Percentiles rank a stretch among this genome's conserved stretches.
Conservation (phyloP, 139 green algal genomes). For the Prasinococcaceae sp. region DNA sequence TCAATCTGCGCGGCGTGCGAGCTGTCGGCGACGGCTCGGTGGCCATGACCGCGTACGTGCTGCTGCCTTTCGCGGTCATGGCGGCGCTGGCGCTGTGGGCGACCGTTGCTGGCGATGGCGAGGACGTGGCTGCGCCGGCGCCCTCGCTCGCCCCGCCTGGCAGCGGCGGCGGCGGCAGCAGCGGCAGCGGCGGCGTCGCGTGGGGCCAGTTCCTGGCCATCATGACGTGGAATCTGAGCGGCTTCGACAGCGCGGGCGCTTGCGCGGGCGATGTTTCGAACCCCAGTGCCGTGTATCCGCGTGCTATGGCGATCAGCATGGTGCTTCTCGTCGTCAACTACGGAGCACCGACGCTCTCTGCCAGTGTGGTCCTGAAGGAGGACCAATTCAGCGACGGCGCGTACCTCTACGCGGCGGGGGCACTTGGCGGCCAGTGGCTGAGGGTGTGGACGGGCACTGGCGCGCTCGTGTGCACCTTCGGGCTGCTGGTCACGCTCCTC, state of each 20-base stretch:
- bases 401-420: background rate
- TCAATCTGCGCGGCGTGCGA: background rate
- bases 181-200: no score
- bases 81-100: background rate
- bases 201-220: slow-evolving; percentile 4
- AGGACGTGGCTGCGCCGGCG: background rate
- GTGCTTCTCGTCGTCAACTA: slow-evolving; percentile 1
- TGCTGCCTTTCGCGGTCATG: slow-evolving; percentile 4
- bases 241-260: slow-evolving; percentile 8
- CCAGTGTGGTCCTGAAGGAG: background rate
- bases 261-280: slow-evolving; percentile 17
- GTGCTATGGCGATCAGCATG: slow-evolving; percentile 1
- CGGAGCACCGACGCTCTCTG: background rate
- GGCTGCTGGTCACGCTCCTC: slow-evolving; percentile 16
- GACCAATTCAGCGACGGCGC: background rate
- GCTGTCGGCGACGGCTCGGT: slow-evolving; percentile 1
- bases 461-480: slow-evolving; percentile 1
- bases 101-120: background rate
- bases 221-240: slow-evolving; percentile 7
- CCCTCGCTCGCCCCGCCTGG: background rate
- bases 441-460: background rate
- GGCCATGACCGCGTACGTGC: background rate
- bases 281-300: slow-evolving; percentile 6
- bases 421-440: background rate
- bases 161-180: background rate